phyloP scores from a whole-genome alignment of 2,329 filamentous ascomycete genomes.

The Fusarium liriodendri region DNA sequence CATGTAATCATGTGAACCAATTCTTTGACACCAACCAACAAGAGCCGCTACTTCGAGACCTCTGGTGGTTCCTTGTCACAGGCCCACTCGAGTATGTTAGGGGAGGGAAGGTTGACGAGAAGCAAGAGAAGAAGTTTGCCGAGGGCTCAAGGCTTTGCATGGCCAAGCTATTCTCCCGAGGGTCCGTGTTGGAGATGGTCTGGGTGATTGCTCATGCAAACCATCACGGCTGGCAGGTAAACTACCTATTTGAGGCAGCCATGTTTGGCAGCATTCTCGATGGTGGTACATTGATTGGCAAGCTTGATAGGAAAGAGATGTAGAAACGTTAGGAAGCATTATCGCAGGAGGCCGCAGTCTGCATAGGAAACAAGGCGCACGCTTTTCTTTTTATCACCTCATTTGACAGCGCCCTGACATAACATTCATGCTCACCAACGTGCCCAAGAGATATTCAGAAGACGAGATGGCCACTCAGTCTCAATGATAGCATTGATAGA shows the following conservation, averaged over 20 bases:
- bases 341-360: background rate
- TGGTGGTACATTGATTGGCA: slow-evolving; percentile 43
- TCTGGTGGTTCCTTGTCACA: slow-evolving; percentile 33
- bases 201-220: slow-evolving; percentile 40
- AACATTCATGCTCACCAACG: background rate
- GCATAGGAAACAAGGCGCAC: background rate
- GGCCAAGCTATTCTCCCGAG: slow-evolving; percentile 38
- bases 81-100: slow-evolving; percentile 32
- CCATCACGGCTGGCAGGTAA: slow-evolving; percentile 46
- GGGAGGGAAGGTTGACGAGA: slow-evolving; percentile 24
- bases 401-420: background rate
- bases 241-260: slow-evolving; percentile 47
- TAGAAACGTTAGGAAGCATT: background rate
- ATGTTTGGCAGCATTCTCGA: slow-evolving; percentile 50
- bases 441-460: background rate
- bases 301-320: slow-evolving; percentile 42
- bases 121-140: slow-evolving; percentile 9
- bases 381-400: background rate
- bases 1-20: slow-evolving; percentile 26
- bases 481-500: background rate
- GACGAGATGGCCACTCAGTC: background rate
- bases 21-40: slow-evolving; percentile 6
- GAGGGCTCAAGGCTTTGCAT: slow-evolving; percentile 35
- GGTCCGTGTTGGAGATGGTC: slow-evolving; percentile 36
- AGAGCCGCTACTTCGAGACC: slow-evolving; percentile 30